Percentiles rank a stretch among this genome's conserved stretches.
These are phyloP conservation scores for Hypomontagnella monticulosa DNA, from an alignment of 495 filamentous ascomycete species.

Conservation along the genomic window DNA sequence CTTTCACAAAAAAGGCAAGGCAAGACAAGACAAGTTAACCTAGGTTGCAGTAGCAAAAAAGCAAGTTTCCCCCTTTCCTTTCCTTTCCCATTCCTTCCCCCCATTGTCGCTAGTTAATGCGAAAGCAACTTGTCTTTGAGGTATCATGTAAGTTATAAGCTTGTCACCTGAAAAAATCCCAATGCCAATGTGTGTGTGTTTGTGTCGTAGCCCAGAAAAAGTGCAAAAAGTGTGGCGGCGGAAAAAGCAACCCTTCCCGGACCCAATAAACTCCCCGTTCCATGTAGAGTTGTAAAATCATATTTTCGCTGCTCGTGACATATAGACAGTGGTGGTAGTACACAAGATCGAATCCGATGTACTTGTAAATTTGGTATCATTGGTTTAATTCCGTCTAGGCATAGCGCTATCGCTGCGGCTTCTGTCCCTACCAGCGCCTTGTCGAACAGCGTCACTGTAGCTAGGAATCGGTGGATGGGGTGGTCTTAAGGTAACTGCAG, in stretches of 20 bases:
- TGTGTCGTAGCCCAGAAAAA: constrained; percentile 35
- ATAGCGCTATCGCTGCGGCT: constrained; percentile 53
- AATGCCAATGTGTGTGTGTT: constrained; percentile 39
- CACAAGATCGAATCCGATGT: constrained; percentile 12
- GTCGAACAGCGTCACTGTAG: constrained; percentile 70
- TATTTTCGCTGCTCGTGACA: constrained; percentile 26
- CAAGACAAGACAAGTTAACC: constrained; percentile 16
- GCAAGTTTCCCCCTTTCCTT: no score
- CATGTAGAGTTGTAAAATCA: constrained; percentile 31
- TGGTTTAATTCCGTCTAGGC: constrained; percentile 31
- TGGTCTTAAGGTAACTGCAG: constrained; percentile 53
- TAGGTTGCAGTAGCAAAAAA: no score
- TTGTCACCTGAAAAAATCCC: constrained; percentile 31
- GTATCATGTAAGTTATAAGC: constrained; percentile 40
- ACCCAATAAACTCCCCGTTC: constrained; percentile 39
- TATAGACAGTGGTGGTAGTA: constrained; percentile 30
- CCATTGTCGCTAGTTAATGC: constrained; percentile 32
- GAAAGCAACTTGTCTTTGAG: constrained; percentile 35
- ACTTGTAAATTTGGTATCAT: constrained; percentile 3
- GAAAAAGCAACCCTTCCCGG: constrained; percentile 29
- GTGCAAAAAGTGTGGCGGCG: constrained; percentile 2
- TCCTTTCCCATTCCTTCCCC: constrained; percentile 3
- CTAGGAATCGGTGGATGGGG: constrained; percentile 68
- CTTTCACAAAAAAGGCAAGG: background rate
- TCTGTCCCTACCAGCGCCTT: constrained; percentile 59